A percentile compares a stretch with the other conserved stretches of the same genome.
Evolutionary conservation across 2,329 filamentous ascomycete genomes (phyloP).

Genomic region (Penicillium sp.): DNA sequence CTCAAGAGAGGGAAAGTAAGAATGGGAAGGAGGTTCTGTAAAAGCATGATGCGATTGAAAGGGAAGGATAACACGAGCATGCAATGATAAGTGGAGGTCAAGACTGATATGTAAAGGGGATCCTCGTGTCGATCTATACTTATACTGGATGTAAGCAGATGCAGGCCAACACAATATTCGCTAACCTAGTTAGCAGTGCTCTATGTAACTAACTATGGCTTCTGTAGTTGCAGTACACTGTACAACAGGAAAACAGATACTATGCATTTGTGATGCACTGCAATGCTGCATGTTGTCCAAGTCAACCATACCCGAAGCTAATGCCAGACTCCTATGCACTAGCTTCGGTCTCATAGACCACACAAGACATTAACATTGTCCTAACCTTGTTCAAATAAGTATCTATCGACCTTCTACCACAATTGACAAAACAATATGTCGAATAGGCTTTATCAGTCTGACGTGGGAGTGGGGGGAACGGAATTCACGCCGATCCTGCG

Average conservation of each 20-base stretch:
- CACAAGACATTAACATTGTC: too few species aligned
- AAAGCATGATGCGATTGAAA: background rate
- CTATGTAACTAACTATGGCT: too few species aligned
- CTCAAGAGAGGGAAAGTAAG: background rate
- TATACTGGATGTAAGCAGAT: background rate
- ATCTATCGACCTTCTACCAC: background rate
- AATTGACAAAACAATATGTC: background rate
- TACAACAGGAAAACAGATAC: background rate
- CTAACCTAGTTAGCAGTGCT: too few species aligned
- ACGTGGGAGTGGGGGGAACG: slow-evolving; percentile 19
- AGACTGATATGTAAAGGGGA: background rate
- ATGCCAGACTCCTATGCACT: background rate
- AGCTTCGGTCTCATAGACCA: background rate
- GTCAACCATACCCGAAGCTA: background rate
- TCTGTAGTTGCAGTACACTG: too few species aligned
- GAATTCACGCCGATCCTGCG: slow-evolving; percentile 15
- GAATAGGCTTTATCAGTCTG: background rate
- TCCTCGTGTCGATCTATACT: background rate
- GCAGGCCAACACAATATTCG: background rate
- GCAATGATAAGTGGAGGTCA: background rate
- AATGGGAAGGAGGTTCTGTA: background rate
- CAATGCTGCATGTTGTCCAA: background rate
- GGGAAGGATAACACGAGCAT: background rate
- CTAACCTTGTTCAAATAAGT: too few species aligned
- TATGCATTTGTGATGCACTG: background rate